These are phyloP conservation scores for baker's yeast (Saccharomyces cerevisiae) DNA, from an alignment of 805 yeast genomes.

Conservation along the genomic window DNA sequence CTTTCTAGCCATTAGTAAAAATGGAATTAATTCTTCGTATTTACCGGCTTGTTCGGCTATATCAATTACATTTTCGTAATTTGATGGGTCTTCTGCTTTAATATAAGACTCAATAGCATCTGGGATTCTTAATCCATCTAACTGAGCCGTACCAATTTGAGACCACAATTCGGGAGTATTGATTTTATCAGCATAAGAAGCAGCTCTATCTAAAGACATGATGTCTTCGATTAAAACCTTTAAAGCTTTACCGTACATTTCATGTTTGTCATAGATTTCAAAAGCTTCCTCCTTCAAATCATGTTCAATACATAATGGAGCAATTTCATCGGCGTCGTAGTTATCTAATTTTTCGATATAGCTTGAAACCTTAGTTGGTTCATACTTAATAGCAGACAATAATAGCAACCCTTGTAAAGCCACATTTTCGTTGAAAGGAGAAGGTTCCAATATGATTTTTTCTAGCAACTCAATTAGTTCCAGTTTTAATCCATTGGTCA, in stretches of 20 bases:
- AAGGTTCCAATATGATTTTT: conserved; percentile 92
- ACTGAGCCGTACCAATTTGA: conserved; percentile 91
- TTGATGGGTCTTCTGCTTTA: conserved; percentile 83
- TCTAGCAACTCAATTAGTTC: conserved; percentile 92
- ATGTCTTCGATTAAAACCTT: conserved; percentile 86
- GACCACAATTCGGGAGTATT: conserved; percentile 86
- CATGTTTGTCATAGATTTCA: conserved; percentile 81
- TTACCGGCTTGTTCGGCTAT: conserved; percentile 93
- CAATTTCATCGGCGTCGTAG: conserved; percentile 89
- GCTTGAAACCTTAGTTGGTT: conserved; percentile 70
- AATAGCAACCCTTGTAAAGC: conserved; percentile 88
- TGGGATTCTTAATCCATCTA: conserved; percentile 83
- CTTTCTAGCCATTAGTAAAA: conserved; percentile 84
- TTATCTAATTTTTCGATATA: conserved; percentile 86
- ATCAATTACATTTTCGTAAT: conserved; percentile 86
- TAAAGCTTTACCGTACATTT: conserved; percentile 69
- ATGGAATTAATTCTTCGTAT: conserved; percentile 84
- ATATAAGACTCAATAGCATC: conserved; percentile 90
- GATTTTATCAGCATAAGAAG: conserved; percentile 81
- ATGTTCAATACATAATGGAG: conserved; percentile 82
- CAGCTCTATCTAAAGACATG: conserved; percentile 92
- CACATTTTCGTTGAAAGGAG: conserved; percentile 92
- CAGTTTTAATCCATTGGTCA: conserved; percentile 87
- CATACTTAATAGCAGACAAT: conserved; percentile 93
- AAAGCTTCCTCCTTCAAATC: conserved; percentile 89